Percentiles rank a stretch among this genome's conserved stretches.
Evolutionary conservation across 352 stramenopile genomes (phyloP).

Genomic region (Phytophthora uliginosa): DNA sequence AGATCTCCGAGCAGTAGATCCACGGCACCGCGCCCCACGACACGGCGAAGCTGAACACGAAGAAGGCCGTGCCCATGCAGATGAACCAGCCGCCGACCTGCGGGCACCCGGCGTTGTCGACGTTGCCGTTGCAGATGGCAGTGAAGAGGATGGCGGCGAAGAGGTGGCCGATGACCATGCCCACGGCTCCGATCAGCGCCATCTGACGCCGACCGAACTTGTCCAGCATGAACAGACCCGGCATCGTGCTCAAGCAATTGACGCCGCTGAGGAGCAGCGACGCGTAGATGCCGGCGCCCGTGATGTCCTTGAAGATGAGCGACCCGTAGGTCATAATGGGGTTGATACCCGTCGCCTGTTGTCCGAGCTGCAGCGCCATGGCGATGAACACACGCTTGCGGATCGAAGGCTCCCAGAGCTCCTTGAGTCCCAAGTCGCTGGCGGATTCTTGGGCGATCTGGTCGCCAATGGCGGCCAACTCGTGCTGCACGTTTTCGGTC

Average conservation of each 20-base stretch:
- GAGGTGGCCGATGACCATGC: slow-evolving; percentile 46
- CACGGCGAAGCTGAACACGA: slow-evolving; percentile 45
- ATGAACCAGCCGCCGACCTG: slow-evolving; percentile 52
- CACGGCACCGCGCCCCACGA: slow-evolving; percentile 49
- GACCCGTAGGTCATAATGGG: slow-evolving; percentile 44
- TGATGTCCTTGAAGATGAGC: slow-evolving; percentile 47
- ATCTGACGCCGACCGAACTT: slow-evolving; percentile 40
- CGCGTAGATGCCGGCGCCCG: slow-evolving; percentile 34
- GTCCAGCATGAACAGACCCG: slow-evolving; percentile 34
- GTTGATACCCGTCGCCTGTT: slow-evolving; percentile 49
- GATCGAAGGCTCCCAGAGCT: too few species aligned
- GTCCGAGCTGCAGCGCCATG: slow-evolving; percentile 51
- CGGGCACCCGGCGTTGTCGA: slow-evolving; percentile 34
- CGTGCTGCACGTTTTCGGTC: slow-evolving; percentile 41
- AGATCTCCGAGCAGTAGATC: slow-evolving; percentile 69
- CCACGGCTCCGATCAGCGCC: slow-evolving; percentile 39
- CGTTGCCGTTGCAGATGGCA: slow-evolving; percentile 34
- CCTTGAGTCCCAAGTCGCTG: too few species aligned
- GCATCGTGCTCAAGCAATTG: slow-evolving; percentile 37
- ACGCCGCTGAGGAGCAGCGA: slow-evolving; percentile 37
- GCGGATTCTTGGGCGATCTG: slow-evolving; percentile 39
- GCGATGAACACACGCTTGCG: slow-evolving; percentile 47
- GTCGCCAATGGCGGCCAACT: slow-evolving; percentile 47
- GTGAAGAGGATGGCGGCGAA: slow-evolving; percentile 44
- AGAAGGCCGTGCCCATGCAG: slow-evolving; percentile 4